These are phyloP conservation scores for Aureococcus anophagefferens DNA, from an alignment of 108 stramenopile species.

Conservation along the genomic window DNA sequence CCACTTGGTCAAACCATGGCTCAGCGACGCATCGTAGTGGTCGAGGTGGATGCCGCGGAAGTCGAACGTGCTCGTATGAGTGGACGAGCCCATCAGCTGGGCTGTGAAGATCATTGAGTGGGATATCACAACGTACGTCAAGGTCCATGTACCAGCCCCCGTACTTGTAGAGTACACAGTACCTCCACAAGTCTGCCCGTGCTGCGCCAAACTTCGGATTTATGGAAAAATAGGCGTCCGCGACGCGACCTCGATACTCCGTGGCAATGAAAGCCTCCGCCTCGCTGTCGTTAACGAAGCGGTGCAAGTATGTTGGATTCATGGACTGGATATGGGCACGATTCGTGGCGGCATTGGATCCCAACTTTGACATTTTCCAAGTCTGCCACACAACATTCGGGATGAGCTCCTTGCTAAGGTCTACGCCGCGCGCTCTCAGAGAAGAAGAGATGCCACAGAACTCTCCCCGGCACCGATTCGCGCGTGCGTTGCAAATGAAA, in stretches of 20 bases:
- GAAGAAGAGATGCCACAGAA: no score
- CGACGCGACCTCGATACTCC: not conserved
- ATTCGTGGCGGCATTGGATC: no score
- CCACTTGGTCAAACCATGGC: not conserved
- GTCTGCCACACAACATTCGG: no score
- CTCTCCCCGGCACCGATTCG: no score
- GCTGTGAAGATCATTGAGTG: not conserved
- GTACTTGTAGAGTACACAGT: constrained; percentile 6
- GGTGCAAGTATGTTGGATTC: not conserved
- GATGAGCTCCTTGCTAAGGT: no score
- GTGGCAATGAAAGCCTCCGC: not conserved
- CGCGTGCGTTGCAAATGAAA: no score
- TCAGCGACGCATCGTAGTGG: not conserved
- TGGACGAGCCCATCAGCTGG: not conserved
- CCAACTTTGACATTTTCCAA: no score
- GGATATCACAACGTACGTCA: not conserved
- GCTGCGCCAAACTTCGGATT: constrained; percentile 8
- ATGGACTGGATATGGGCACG: no score
- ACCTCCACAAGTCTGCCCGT: constrained; percentile 9
- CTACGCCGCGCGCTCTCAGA: no score
- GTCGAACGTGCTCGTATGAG: not conserved
- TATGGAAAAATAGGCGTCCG: not conserved
- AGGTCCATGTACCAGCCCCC: constrained; percentile 10
- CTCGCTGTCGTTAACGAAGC: not conserved
- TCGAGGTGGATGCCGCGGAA: no score